These are phyloP conservation scores for Elsinoe ampelina DNA, from an alignment of 2,329 filamentous ascomycete species.

Conservation along the genomic window DNA sequence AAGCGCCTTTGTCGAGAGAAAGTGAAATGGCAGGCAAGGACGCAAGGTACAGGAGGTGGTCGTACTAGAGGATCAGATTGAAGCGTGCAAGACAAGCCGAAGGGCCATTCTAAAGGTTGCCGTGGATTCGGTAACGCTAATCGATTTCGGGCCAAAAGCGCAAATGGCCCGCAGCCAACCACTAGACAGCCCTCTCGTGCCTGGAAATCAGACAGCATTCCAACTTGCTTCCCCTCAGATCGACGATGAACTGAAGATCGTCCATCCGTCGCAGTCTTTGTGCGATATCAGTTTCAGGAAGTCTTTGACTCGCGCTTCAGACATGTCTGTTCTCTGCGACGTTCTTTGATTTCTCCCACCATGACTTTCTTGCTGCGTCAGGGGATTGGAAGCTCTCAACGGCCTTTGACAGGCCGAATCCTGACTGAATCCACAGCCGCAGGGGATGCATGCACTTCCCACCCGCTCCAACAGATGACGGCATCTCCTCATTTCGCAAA, in stretches of 20 bases:
- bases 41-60: neutral
- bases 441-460: conserved; percentile 7
- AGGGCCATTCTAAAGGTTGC: neutral
- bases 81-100: no score
- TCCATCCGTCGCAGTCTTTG: neutral
- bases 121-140: neutral
- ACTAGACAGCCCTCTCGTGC: neutral
- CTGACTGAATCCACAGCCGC: neutral
- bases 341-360: neutral
- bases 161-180: neutral
- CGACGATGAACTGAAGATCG: conserved; percentile 6
- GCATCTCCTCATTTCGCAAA: conserved; percentile 4
- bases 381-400: neutral
- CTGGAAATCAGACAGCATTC: neutral
- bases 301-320: neutral
- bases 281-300: conserved; percentile 6
- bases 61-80: no score
- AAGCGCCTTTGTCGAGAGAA: neutral
- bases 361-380: neutral
- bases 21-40: neutral
- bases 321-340: neutral
- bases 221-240: conserved; percentile 1
- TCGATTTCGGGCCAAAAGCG: no score
- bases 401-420: neutral
- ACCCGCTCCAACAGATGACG: conserved; percentile 7